Percentiles rank a stretch among this genome's conserved stretches.
Evolutionary conservation across 1,284 basidiomycete genomes (phyloP).

Genomic region (Acaromyces ingoldii): DNA sequence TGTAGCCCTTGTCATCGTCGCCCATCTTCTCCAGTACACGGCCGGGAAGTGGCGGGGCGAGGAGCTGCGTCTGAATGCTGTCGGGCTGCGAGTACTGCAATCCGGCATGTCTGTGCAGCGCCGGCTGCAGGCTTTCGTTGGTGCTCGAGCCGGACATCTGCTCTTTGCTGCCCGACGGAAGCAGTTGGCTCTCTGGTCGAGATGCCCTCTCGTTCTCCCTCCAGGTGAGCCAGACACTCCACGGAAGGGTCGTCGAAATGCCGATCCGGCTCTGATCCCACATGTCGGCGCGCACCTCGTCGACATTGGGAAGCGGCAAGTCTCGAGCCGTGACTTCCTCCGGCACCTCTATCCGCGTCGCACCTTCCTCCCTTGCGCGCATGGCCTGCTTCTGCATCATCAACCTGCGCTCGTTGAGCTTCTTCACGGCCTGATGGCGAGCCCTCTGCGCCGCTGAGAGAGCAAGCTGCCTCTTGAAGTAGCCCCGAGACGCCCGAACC

Average conservation of each 20-base stretch:
- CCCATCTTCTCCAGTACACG: slow-evolving; percentile 36
- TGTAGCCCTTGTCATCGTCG: neutral
- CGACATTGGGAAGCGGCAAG: too few relatives aligned
- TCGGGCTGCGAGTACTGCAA: slow-evolving; percentile 46
- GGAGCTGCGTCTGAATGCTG: slow-evolving; percentile 30
- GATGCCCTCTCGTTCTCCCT: too few relatives aligned
- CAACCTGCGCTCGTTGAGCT: slow-evolving; percentile 1
- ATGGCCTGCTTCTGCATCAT: neutral
- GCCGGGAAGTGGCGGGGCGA: slow-evolving; percentile 31
- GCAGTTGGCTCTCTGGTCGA: too few relatives aligned
- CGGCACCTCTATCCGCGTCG: neutral
- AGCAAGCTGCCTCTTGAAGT: neutral
- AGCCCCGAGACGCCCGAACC: neutral
- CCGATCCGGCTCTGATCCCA: too few relatives aligned
- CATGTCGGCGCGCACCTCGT: too few relatives aligned
- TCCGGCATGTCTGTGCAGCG: slow-evolving; percentile 33
- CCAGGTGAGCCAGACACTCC: too few relatives aligned
- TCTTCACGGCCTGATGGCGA: neutral
- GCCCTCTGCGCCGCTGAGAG: neutral
- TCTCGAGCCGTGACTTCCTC: neutral
- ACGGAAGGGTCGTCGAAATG: too few relatives aligned
- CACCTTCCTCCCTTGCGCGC: slow-evolving; percentile 3
- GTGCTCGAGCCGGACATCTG: too few relatives aligned
- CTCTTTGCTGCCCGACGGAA: too few relatives aligned
- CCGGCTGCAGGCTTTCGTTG: too few relatives aligned